Evolutionary conservation across 2,329 filamentous ascomycete genomes (phyloP), one percentile per base, ranked within the genome.

Genomic region (Ceratocystis ficicola): DNA sequence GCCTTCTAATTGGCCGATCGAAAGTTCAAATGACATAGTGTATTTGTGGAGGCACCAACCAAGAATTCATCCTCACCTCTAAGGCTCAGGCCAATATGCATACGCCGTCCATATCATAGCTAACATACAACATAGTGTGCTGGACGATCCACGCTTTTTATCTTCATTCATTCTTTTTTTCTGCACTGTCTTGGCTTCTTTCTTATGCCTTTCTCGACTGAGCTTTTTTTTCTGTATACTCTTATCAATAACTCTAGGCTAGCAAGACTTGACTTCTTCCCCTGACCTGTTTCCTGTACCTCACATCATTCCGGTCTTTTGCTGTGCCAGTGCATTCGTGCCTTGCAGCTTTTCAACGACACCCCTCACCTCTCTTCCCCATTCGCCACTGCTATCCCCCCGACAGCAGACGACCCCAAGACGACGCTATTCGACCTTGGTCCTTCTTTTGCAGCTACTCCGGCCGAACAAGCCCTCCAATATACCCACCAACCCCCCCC

Each of bases 51-150:
- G 48, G 55, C 28, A 59, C 55, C 52, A 30, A 59, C 55, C 55
- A 59, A 59, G 28, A 59, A 32, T 32, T 57, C 52, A 36, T 59
- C 28, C 30, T 30, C 25, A 59, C 22, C 28, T 59, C 30, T 7
- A 36, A 59, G 32, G 55, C 25, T 59, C 55, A 36, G 55, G 55
- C 55, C 28, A 59, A 59, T 59, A n/a, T 59, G 28, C 55, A 59
- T 36, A 59, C 55, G 55, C 28, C 55, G 55, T 30, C 10, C 55
- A 59, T 52, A 15, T 28, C 48, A 52, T 52, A 52, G 48, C 48
- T 52, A 41, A 41, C 10, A 41, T 41, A 41, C 36, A 41, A 41
- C 10, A 41, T 41, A 41, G 36, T 41, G 36, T 41, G 36, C 36
- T 3, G 4, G 36, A 41, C 36, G 36, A 52, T 28, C 3, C 48